phyloP scores from a whole-genome alignment of 2,329 filamentous ascomycete species.

The Cladosporium sp. region DNA sequence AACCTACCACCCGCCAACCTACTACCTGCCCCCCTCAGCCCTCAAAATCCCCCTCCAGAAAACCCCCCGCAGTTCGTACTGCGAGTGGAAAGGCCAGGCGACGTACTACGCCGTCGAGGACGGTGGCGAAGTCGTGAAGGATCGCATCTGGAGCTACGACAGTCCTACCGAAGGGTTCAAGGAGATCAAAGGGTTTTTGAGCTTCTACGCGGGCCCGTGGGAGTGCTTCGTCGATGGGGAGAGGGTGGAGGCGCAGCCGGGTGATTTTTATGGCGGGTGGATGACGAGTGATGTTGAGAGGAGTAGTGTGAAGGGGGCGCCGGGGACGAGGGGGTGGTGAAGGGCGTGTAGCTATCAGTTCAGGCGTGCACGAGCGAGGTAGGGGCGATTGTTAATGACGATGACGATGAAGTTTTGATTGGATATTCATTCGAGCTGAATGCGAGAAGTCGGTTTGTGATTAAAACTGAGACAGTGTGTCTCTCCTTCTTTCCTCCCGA shows the following conservation, averaged over 20 bases:
- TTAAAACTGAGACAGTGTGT: too few relatives aligned
- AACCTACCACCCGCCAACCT: slow-evolving; percentile 62
- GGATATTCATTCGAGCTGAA: too few relatives aligned
- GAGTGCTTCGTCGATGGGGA: slow-evolving; percentile 64
- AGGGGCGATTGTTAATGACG: too few relatives aligned
- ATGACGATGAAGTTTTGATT: too few relatives aligned
- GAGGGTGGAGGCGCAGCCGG: slow-evolving; percentile 58
- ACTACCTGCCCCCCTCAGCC: slow-evolving; percentile 50
- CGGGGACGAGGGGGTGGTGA: slow-evolving; percentile 41
- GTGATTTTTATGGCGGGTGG: slow-evolving; percentile 66
- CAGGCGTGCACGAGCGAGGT: too few relatives aligned
- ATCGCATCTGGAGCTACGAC: slow-evolving; percentile 62
- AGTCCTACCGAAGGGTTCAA: slow-evolving; percentile 54
- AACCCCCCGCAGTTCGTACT: slow-evolving; percentile 52
- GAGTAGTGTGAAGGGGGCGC: slow-evolving; percentile 48
- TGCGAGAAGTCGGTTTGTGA: too few relatives aligned
- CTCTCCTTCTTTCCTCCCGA: too few relatives aligned
- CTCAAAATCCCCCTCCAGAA: slow-evolving; percentile 50
- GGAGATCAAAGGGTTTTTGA: slow-evolving; percentile 56
- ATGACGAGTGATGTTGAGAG: slow-evolving; percentile 61
- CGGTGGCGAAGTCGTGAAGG: slow-evolving; percentile 44
- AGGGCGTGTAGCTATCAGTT: too few relatives aligned
- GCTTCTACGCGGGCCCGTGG: slow-evolving; percentile 63
- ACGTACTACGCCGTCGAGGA: slow-evolving; percentile 56
- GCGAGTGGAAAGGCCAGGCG: slow-evolving; percentile 63